Evolutionary conservation across 2,329 filamentous ascomycete species (phyloP).

Genomic region (Clonostachys sp.): DNA sequence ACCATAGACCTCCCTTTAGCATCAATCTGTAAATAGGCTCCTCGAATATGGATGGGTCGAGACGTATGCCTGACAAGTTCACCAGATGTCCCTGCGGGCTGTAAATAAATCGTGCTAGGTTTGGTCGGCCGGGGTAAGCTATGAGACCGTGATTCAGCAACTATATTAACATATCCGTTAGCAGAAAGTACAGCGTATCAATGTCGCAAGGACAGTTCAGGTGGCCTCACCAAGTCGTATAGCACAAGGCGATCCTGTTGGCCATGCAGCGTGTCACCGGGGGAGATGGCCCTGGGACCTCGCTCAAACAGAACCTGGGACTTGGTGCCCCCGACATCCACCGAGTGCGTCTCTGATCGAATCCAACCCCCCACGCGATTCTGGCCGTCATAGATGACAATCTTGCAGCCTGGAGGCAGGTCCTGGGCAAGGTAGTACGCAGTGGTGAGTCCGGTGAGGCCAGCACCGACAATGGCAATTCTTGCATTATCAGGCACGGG

Average conservation of each 20-base stretch:
- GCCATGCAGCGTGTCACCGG: conserved; percentile 23
- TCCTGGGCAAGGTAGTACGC: conserved; percentile 71
- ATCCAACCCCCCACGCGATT: conserved; percentile 80
- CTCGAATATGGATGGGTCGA: no score
- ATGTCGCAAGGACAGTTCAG: conserved; percentile 45
- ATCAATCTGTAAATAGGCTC: neutral
- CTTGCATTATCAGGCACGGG: neutral
- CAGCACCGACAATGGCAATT: conserved; percentile 71
- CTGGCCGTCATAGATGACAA: conserved; percentile 77
- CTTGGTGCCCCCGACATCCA: conserved; percentile 49
- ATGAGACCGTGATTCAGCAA: neutral
- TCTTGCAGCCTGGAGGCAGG: conserved; percentile 49
- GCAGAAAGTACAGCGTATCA: no score
- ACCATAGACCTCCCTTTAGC: neutral
- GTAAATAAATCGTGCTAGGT: neutral
- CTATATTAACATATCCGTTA: neutral
- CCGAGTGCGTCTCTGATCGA: conserved; percentile 56
- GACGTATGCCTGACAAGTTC: no score
- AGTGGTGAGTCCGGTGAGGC: conserved; percentile 75
- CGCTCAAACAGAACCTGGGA: conserved; percentile 69
- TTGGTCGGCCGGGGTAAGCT: neutral
- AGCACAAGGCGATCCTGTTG: conserved; percentile 46
- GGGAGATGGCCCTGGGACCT: conserved; percentile 73
- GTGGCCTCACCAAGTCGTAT: conserved; percentile 56
- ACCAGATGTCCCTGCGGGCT: no score